A percentile compares a stretch with the other conserved stretches of the same genome.
These are phyloP conservation scores for Stentor coeruleus DNA, from an alignment of 73 alveolate genomes.

Conservation along the genomic window DNA sequence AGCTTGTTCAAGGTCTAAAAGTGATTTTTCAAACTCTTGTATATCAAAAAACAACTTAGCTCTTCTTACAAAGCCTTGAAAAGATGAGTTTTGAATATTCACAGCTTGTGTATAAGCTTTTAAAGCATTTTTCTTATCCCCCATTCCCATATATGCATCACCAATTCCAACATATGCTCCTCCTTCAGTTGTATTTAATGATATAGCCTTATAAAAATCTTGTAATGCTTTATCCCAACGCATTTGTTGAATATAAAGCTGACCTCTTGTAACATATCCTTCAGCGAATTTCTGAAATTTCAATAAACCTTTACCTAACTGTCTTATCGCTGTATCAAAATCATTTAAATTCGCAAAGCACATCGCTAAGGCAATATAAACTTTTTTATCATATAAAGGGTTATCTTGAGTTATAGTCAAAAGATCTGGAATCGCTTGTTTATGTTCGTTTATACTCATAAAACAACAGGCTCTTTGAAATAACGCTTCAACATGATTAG, in stretches of 20 bases:
- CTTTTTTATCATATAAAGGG: not conserved
- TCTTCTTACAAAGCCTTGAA: constrained; percentile 35
- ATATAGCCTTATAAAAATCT: constrained; percentile 45
- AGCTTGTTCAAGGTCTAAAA: constrained; percentile 33
- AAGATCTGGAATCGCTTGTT: constrained; percentile 20
- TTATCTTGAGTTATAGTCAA: not conserved
- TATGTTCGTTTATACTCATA: not conserved
- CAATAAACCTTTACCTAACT: constrained; percentile 41
- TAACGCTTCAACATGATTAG: constrained; percentile 14
- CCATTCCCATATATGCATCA: constrained; percentile 41
- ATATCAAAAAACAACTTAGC: constrained; percentile 38
- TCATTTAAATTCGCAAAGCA: not conserved
- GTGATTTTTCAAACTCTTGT: constrained; percentile 34
- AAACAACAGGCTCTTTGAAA: constrained; percentile 1
- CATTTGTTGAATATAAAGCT: constrained; percentile 35
- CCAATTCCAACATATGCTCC: constrained; percentile 49
- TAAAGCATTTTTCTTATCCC: constrained; percentile 38
- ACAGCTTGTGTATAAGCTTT: constrained; percentile 37
- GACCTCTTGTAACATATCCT: constrained; percentile 50
- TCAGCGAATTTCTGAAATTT: constrained; percentile 47
- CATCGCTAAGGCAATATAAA: constrained; percentile 7
- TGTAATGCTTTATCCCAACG: constrained; percentile 43
- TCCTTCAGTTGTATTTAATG: constrained; percentile 44
- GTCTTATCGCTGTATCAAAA: constrained; percentile 5
- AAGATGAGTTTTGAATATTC: constrained; percentile 34